Evolutionary conservation across 331 rosid species (phyloP), one percentile per base, ranked within the genome.

Genomic region (Stylosanthes scabra): DNA sequence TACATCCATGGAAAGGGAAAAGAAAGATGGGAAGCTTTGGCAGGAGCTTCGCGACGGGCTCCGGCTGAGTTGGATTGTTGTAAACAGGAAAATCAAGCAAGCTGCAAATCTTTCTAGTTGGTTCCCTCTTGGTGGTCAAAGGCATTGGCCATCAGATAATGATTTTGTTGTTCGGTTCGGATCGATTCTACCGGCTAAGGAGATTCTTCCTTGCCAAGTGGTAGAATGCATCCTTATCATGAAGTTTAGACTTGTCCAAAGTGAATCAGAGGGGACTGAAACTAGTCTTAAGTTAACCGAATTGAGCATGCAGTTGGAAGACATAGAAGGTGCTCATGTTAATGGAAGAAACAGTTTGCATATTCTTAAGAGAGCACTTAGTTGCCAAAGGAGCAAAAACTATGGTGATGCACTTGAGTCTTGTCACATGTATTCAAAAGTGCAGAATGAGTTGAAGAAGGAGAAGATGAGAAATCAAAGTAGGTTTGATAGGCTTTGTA

Each of bases 91-190:
- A 78, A 86, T 80, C 68, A 90, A 84, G 83, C 89, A 79, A 83
- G 93, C 96, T 63, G 93, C 91, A 9, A 90, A 88, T 83, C 88
- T 90, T 69, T 88, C 93, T 50, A 83, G 96, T 83, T 90, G 96
- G 93, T 79, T 82, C 66, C 90, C 96, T 59, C 87, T 90, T 28
- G 91, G 93, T 3, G 96, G 96, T 46, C 93, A 86, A 60, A 79
- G 96, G 75, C 93, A 90, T 71, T 90, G 96, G 96, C 96, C 96
- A 16, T 88, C 96, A 2, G 96, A 90, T 74, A 86, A 77, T 77
- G 96, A 88, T 74, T 90, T 88, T 31, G 88, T 88, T 41, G 73
- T 90, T 11, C 96, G 91, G 31, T 90, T 90, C 27, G 93, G 91
- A 60, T 90, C 90, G 28, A 74, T 90, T 71, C 87, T 90, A 39